These are phyloP conservation scores for Stagonosporopsis rhizophila DNA, from an alignment of 2,329 filamentous ascomycete genomes.

Conservation along the genomic window DNA sequence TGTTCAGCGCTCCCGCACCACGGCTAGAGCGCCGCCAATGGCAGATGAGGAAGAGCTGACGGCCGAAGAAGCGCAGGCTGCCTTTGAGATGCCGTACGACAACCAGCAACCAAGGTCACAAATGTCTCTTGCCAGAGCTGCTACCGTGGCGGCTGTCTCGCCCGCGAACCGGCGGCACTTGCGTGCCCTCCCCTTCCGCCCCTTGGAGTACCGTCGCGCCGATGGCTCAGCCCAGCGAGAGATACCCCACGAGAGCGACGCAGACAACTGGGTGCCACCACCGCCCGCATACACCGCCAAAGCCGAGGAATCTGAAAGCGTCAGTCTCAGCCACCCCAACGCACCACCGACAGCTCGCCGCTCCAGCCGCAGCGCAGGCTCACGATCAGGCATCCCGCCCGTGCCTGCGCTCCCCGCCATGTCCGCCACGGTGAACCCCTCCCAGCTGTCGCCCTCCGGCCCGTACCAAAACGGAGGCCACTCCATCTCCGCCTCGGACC, in stretches of 20 bases:
- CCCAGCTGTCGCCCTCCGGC: slow-evolving; percentile 24
- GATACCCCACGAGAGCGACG: slow-evolving; percentile 84
- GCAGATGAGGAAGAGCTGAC: slow-evolving; percentile 45
- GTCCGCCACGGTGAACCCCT: slow-evolving; percentile 30
- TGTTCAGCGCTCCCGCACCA: slow-evolving; percentile 41
- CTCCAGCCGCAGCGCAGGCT: slow-evolving; percentile 6
- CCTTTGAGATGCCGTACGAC: slow-evolving; percentile 51
- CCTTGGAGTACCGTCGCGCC: slow-evolving; percentile 69
- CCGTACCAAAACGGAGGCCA: slow-evolving; percentile 31
- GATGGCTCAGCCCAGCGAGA: slow-evolving; percentile 68
- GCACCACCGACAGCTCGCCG: slow-evolving; percentile 33
- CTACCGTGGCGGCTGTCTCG: slow-evolving; percentile 66
- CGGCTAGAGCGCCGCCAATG: slow-evolving; percentile 28
- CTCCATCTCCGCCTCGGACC: slow-evolving; percentile 35
- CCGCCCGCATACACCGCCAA: slow-evolving; percentile 80
- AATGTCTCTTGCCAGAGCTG: slow-evolving; percentile 48
- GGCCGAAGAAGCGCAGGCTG: slow-evolving; percentile 45
- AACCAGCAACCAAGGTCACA: slow-evolving; percentile 51
- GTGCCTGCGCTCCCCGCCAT: slow-evolving; percentile 32
- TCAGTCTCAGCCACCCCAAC: slow-evolving; percentile 47
- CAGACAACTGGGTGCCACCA: slow-evolving; percentile 87
- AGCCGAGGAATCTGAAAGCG: slow-evolving; percentile 48
- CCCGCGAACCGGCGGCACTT: slow-evolving; percentile 74
- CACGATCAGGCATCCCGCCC: slow-evolving; percentile 13
- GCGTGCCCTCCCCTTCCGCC: slow-evolving; percentile 61